A percentile compares a stretch with the other conserved stretches of the same genome.
Conservation (phyloP, 2,329 filamentous ascomycete genomes). For the Ascocoryne sarcoides region DNA sequence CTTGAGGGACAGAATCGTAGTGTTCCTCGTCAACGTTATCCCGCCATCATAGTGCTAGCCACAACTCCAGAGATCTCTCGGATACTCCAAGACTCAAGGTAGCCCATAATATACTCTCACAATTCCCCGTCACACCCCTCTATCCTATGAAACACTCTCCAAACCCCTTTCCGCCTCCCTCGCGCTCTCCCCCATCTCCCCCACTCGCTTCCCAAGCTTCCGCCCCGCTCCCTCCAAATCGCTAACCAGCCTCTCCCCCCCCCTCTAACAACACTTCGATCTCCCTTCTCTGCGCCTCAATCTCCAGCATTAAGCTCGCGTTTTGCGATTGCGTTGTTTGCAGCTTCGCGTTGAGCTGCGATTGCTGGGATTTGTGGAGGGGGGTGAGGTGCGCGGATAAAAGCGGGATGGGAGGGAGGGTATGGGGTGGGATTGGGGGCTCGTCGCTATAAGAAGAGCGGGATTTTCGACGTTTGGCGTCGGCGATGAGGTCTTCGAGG, state of each 20-base stretch:
- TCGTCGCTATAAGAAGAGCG: no score
- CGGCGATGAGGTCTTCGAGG: conserved; percentile 45
- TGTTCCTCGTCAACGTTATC: no score
- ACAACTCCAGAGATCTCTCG: no score
- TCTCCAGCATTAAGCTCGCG: conserved; percentile 41
- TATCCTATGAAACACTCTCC: not conserved
- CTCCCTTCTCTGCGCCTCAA: conserved; percentile 46
- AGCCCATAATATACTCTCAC: no score
- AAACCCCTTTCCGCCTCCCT: not conserved
- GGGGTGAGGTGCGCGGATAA: conserved; percentile 47
- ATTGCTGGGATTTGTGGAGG: conserved; percentile 43
- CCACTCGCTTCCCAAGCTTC: conserved; percentile 4
- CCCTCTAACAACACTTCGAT: conserved; percentile 42
- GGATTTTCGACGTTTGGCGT: no score
- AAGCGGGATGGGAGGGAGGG: conserved; percentile 43
- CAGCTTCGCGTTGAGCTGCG: conserved; percentile 47
- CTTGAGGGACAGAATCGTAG: no score
- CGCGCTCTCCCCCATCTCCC: not conserved
- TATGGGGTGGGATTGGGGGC: conserved; percentile 45
- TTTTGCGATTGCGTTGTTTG: conserved; percentile 50
- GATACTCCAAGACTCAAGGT: no score
- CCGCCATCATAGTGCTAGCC: no score
- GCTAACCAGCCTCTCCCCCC: conserved; percentile 37
- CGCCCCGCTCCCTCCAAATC: conserved; percentile 44
- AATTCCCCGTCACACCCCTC: not conserved